Base-by-base conservation (phyloP, 495 filamentous ascomycete genomes). In the Terfezia boudieri region DNA sequence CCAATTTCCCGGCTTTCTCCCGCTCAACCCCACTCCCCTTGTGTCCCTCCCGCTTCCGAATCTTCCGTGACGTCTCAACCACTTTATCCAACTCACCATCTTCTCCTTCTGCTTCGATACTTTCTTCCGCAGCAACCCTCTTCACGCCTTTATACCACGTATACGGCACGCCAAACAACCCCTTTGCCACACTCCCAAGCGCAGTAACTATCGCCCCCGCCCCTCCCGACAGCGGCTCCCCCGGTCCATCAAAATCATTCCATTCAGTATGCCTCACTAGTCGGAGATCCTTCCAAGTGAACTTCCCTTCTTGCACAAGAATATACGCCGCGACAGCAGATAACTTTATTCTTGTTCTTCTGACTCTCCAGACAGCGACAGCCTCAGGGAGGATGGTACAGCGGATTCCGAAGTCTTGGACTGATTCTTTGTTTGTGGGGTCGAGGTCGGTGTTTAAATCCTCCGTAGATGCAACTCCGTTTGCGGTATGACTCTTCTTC, bases 241-340 rank as follows among this genome's bases (percentile, higher is more conserved):
- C 82, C 0, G 82, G 81, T 0, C 82, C 82, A 54, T 82, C 80
- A 57, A 84, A 86, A 60, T 85, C 82, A 56, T 84, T 84, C 81
- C 81, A 86, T 57, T 84, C 80, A 37, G 73, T 73, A 56, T 84
- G 80, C 36, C 83, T 69, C 4, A 81, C 59, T 17, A 84, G 67
- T 46, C 76, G 71, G n/a, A 92, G 65, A 53, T 80, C 74, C 50
- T 74, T 74, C 74, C 75, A 80, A 20, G 73, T 70, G 43, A 86
- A 61, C 51, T 74, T 72, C 41, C 74, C 72, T 57, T 71, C 68
- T 52, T 77, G 67, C 0, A 82, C 72, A 2, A 83, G 62, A 9
- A 83, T 56, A 52, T 82, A 71, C 0, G 82, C 82, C 0, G 83
- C 86, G 23, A 85, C 53, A 0, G 81, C 71, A 50, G 75, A 80